A percentile compares a stretch with the other conserved stretches of the same genome.
phyloP scores from a whole-genome alignment of 768 basidiomycete species.

The Mycena amicta region DNA sequence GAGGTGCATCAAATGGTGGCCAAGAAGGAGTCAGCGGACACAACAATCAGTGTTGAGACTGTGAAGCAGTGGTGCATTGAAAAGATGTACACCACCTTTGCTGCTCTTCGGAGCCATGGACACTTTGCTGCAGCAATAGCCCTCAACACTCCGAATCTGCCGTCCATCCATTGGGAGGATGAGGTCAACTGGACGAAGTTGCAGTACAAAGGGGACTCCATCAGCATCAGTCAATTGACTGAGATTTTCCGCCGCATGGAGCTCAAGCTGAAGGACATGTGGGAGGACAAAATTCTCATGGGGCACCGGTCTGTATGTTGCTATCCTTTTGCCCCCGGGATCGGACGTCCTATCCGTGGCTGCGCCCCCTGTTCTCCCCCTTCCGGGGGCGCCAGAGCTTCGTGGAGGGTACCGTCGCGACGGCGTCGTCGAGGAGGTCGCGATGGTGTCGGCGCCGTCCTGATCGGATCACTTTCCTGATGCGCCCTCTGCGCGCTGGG shows the following conservation, averaged over 20 bases:
- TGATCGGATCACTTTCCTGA: too few species aligned
- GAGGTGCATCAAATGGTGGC: background rate
- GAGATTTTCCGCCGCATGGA: constrained; percentile 10
- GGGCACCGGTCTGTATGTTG: constrained; percentile 1
- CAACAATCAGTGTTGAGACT: background rate
- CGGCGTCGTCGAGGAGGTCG: too few species aligned
- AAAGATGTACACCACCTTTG: constrained; percentile 20
- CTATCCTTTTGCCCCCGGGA: too few species aligned
- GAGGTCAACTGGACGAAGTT: constrained; percentile 7
- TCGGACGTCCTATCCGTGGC: too few species aligned
- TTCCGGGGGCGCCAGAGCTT: too few species aligned
- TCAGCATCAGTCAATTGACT: constrained; percentile 8
- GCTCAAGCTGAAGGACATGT: constrained; percentile 7
- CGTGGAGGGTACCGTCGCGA: too few species aligned
- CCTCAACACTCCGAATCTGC: constrained; percentile 6
- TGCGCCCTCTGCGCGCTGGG: too few species aligned
- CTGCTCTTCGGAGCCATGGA: constrained; percentile 15
- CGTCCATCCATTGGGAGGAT: constrained; percentile 23
- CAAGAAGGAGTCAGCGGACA: background rate
- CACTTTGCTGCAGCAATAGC: constrained; percentile 23
- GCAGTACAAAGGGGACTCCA: constrained; percentile 18
- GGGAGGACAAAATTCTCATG: constrained; percentile 24
- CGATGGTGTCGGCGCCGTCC: too few species aligned
- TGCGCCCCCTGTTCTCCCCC: too few species aligned
- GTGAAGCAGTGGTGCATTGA: background rate